phyloP scores from a whole-genome alignment of 139 green algal species.

The Trebouxia sp. region DNA sequence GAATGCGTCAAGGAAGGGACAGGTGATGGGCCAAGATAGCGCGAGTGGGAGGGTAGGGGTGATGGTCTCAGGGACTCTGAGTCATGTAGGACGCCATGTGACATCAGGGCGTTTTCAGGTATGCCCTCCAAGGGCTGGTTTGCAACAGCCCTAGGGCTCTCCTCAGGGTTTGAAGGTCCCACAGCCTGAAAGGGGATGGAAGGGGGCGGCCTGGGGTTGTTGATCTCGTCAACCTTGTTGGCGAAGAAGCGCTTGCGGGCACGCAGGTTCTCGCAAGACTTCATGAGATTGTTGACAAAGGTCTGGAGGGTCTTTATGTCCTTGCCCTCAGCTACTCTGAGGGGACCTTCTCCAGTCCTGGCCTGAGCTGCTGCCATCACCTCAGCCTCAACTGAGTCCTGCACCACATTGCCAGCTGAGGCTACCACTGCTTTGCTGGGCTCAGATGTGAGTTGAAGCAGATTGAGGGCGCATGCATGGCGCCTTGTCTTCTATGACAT shows the following conservation, averaged over 20 bases:
- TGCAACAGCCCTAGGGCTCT: not conserved
- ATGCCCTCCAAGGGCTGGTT: slow-evolving; percentile 7
- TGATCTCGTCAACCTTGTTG: slow-evolving; percentile 17
- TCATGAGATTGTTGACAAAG: not conserved
- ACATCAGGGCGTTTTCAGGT: too few species aligned
- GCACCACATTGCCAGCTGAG: not conserved
- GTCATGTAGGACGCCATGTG: too few species aligned
- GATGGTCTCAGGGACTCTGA: too few species aligned
- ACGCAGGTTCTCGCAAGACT: not conserved
- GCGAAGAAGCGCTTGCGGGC: slow-evolving; percentile 23
- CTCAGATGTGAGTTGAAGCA: too few species aligned
- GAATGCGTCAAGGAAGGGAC: too few species aligned
- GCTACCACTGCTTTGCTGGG: too few species aligned
- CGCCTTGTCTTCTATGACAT: too few species aligned
- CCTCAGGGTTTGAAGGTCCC: not conserved
- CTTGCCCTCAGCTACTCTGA: not conserved
- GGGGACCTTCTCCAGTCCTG: not conserved
- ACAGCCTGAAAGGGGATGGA: too few species aligned
- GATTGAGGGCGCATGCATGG: too few species aligned
- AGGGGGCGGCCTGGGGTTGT: not conserved
- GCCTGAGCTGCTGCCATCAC: slow-evolving; percentile 7
- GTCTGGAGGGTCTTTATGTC: not conserved
- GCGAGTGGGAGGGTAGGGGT: too few species aligned
- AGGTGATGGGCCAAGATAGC: too few species aligned
- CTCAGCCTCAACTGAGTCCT: slow-evolving; percentile 17